Evolutionary conservation across 2,329 filamentous ascomycete genomes (phyloP), one percentile per base, ranked within the genome.

Genomic region (Fusarium fujikuroi): DNA sequence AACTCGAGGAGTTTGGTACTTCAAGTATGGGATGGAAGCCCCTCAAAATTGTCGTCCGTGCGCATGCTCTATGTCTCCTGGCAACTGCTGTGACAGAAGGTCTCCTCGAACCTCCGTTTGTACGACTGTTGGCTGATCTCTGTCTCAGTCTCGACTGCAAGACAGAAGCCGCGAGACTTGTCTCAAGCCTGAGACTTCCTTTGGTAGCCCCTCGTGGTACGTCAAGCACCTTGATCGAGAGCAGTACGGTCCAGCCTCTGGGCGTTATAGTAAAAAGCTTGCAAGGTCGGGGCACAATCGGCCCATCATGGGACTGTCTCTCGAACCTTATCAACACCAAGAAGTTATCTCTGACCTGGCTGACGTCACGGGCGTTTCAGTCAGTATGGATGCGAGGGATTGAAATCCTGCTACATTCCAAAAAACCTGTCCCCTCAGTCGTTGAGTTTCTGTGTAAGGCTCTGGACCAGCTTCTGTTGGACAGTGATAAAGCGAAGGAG

Each of bases 1-100:
- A 83, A 52, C 76, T 83, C 7, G 81, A 83, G 46, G 70, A 67
- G 8, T 78, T 82, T 40, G 81, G 81, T 23, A 64, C 72, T 10
- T 42, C 50, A 15, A 71, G 57, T 16, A 53, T 61, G 18, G 82
- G 81, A n/a, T 83, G 81, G 81, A 75, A 75, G 25, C 79, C 82
- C 9, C 61, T 83, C 37, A 79, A 77, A 53, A 66, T 80, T 36
- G 77, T 82, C 21, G 72, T 82, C 32, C 79, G 80, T 34, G 77
- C 78, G 23, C 82, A 83, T 54, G 76, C 76, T 14, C 71, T 81
- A 15, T 71, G 67, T 12, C 60, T 81, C 9, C 49, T 83, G 28
- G 70, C 75, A 9, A 69, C 76, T 30, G 79, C 81, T n/a, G 73
- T 80, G 10, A 53, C 66, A 11, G 78, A 82, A 37, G 80, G 78